Evolutionary conservation across 1,284 basidiomycete species (phyloP).

Genomic region (Trametes pubescens): DNA sequence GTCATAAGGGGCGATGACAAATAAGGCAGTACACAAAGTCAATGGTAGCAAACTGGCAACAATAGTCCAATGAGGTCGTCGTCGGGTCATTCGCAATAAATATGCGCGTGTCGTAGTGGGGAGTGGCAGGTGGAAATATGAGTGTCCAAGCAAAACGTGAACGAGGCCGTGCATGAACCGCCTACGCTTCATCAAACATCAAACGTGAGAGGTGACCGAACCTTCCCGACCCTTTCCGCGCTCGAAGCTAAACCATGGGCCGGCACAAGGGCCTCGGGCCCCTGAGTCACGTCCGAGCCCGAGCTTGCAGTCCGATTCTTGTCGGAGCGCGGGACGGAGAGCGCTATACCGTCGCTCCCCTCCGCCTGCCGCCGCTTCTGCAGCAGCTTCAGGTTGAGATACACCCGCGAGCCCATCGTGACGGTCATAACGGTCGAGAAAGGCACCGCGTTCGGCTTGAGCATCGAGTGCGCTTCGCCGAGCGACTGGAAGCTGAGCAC

Average conservation of each 20-base stretch:
- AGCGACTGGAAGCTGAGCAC: slow-evolving; percentile 42
- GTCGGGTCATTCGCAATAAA: too few species aligned
- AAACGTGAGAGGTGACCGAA: background rate
- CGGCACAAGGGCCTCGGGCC: background rate
- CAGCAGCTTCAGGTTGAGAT: slow-evolving; percentile 40
- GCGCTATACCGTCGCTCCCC: background rate
- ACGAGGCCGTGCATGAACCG: background rate
- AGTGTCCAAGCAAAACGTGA: background rate
- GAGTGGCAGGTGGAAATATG: background rate
- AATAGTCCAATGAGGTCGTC: too few species aligned
- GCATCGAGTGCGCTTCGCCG: slow-evolving; percentile 33
- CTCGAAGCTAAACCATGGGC: background rate
- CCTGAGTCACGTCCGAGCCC: background rate
- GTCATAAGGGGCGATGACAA: too few species aligned
- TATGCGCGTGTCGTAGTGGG: background rate
- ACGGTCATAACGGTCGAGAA: slow-evolving; percentile 45
- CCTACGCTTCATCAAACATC: background rate
- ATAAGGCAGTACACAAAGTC: too few species aligned
- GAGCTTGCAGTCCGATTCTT: background rate
- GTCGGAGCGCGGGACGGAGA: slow-evolving; percentile 1
- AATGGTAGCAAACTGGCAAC: too few species aligned
- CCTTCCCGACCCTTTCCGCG: background rate
- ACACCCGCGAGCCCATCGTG: slow-evolving; percentile 45
- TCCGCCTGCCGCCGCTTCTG: slow-evolving; percentile 2
- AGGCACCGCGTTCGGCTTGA: slow-evolving; percentile 43